phyloP scores from a whole-genome alignment of 169 alveolate species.

The Toxoplasma gondii region DNA sequence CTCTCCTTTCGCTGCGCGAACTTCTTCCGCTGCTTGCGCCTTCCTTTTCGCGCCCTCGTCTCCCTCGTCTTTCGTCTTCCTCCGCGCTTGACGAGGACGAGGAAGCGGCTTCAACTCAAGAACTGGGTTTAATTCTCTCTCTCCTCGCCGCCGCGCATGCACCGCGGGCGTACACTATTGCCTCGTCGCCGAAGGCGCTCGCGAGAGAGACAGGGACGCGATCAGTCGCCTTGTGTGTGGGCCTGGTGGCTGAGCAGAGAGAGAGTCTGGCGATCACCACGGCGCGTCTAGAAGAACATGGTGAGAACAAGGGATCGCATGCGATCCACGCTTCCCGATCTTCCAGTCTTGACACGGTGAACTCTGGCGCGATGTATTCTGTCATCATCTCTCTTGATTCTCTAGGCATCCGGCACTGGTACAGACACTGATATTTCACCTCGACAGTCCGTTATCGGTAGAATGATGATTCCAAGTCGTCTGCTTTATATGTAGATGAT shows the following conservation, averaged over 20 bases:
- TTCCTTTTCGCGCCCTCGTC: neutral
- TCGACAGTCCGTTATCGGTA: too few relatives aligned
- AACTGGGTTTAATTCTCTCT: neutral
- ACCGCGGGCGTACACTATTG: slow-evolving; percentile 82
- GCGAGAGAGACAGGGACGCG: neutral
- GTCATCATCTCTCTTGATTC: too few relatives aligned
- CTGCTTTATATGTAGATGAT: too few relatives aligned
- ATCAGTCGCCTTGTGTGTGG: neutral
- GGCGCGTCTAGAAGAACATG: neutral
- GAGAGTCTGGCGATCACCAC: neutral
- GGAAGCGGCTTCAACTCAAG: neutral
- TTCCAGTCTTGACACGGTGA: too few relatives aligned
- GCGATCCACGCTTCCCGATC: too few relatives aligned
- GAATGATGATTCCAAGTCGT: too few relatives aligned
- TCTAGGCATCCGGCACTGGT: too few relatives aligned
- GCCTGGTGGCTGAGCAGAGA: neutral
- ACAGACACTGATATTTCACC: too few relatives aligned
- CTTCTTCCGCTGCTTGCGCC: slow-evolving; percentile 2
- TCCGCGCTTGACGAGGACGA: neutral
- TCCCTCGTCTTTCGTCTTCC: neutral
- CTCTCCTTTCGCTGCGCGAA: neutral
- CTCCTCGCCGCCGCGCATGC: slow-evolving; percentile 79
- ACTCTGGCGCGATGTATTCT: too few relatives aligned
- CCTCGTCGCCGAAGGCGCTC: slow-evolving; percentile 80
- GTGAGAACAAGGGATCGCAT: neutral